Conservation (phyloP, 495 filamentous ascomycete species). For the Talaromyces nanjingensis region DNA sequence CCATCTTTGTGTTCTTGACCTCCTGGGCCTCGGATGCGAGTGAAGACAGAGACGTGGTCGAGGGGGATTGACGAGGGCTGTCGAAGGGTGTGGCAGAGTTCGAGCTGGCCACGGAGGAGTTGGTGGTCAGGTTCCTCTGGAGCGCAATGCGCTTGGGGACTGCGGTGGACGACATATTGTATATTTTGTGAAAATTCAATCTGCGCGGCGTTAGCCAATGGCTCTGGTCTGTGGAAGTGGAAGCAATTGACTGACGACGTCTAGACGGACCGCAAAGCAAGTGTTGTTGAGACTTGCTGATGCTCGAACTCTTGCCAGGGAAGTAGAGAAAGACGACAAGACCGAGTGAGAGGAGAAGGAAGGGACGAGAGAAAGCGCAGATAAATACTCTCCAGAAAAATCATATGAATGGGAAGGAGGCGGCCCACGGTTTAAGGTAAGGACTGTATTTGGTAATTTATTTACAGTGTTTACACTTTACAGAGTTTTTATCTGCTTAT, state of each 20-base stretch:
- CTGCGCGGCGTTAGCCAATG: not conserved
- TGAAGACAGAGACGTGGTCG: constrained; percentile 86
- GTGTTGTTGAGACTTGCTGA: not conserved
- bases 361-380: not conserved
- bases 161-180: constrained; percentile 51
- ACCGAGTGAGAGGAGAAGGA: not conserved
- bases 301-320: not conserved
- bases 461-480: not conserved
- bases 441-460: constrained; percentile 1
- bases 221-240: not conserved
- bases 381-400: constrained; percentile 10
- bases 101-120: constrained; percentile 57
- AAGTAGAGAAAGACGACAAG: not conserved
- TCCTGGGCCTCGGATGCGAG: constrained; percentile 54
- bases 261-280: not conserved
- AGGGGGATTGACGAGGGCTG: constrained; percentile 70
- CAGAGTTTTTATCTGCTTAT: not conserved
- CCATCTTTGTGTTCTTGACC: constrained; percentile 43
- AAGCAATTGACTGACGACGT: not conserved
- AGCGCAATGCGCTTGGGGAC: constrained; percentile 48
- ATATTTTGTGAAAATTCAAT: not conserved
- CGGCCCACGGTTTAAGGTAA: not conserved
- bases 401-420: constrained; percentile 10
- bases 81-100: constrained; percentile 58
- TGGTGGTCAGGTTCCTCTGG: constrained; percentile 40